Conservation (phyloP, 345 rosid species). For the Carallia pectinifolia region DNA sequence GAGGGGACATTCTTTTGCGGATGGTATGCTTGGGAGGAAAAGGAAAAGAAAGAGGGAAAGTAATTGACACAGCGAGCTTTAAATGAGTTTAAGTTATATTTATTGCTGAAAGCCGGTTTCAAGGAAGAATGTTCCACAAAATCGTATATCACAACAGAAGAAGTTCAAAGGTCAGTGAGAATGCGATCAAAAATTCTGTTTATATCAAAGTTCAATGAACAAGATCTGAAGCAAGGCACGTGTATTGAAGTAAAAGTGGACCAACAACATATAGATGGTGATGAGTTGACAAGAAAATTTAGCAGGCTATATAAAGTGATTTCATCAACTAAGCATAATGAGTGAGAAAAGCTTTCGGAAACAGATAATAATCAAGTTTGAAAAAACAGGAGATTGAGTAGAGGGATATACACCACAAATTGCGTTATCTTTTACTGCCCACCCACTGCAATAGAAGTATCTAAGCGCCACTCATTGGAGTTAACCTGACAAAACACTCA, state of each 20-base stretch:
- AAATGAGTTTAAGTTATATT: neutral
- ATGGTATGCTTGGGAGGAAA: slow-evolving; percentile 56
- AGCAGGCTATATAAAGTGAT: neutral
- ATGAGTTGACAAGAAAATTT: neutral
- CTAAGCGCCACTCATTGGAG: slow-evolving; percentile 51
- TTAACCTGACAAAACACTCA: no score
- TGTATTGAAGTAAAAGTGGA: neutral
- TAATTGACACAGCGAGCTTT: slow-evolving; percentile 13
- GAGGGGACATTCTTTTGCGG: slow-evolving; percentile 79
- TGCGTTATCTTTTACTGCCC: slow-evolving; percentile 88
- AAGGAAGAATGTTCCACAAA: neutral
- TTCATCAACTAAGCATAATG: neutral
- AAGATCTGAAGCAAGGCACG: neutral
- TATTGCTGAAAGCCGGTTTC: neutral
- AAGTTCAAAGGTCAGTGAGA: neutral
- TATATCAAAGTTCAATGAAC: neutral
- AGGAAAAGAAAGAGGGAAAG: slow-evolving; percentile 20
- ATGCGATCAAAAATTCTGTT: neutral
- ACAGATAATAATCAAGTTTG: neutral
- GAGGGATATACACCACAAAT: slow-evolving; percentile 82
- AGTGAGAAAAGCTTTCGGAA: neutral
- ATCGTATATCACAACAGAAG: neutral
- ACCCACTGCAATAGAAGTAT: slow-evolving; percentile 95
- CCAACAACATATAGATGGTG: neutral
- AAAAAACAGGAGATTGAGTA: slow-evolving; percentile 24